These are phyloP conservation scores for Penicillium paxilli DNA, from an alignment of 495 filamentous ascomycete species.

Conservation along the genomic window DNA sequence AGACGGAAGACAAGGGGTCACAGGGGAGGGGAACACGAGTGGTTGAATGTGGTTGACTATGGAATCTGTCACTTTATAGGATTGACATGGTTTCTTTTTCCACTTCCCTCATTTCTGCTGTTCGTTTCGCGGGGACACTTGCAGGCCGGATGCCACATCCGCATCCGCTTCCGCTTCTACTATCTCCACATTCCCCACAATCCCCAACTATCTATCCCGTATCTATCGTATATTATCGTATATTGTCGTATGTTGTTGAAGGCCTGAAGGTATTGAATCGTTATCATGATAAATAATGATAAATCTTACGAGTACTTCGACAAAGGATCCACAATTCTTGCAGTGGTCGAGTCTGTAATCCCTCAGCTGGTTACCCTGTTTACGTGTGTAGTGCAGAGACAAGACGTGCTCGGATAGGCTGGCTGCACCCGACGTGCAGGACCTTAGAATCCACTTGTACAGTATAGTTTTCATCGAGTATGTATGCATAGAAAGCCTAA, in stretches of 20 bases:
- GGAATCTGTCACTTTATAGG: background rate
- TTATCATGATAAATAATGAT: too few species aligned
- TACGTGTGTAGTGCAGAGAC: background rate
- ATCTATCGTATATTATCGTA: too few species aligned
- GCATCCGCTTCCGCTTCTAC: constrained; percentile 21
- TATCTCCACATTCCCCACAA: too few species aligned
- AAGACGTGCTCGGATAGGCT: background rate
- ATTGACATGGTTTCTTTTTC: background rate
- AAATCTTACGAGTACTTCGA: too few species aligned
- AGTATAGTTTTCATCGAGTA: too few species aligned
- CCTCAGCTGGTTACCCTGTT: background rate
- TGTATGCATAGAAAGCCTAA: too few species aligned
- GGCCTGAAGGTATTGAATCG: too few species aligned
- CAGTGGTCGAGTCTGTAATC: background rate
- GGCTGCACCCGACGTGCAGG: background rate
- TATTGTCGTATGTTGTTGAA: too few species aligned
- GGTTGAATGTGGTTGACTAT: background rate
- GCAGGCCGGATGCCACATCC: constrained; percentile 21
- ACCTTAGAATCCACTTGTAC: too few species aligned
- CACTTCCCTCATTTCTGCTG: background rate
- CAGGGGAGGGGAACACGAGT: background rate
- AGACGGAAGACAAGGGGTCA: background rate
- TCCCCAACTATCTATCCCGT: too few species aligned
- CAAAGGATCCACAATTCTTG: background rate
- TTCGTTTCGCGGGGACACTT: constrained; percentile 4